Evolutionary conservation across 1,284 basidiomycete genomes (phyloP).

Genomic region (Lentinula novae-zelandiae): DNA sequence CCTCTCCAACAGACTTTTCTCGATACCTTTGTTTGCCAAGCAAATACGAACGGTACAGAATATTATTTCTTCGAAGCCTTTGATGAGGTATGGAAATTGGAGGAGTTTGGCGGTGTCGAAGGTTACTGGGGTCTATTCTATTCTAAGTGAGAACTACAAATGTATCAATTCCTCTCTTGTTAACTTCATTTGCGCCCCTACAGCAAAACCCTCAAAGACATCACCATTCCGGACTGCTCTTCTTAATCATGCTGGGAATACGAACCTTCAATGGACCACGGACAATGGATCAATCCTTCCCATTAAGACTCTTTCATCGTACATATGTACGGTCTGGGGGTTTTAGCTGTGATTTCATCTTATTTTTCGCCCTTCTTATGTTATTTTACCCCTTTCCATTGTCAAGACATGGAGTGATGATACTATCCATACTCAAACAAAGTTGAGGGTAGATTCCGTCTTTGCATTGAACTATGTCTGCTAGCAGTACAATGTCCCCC

Average conservation of each 20-base stretch:
- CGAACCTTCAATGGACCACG: neutral
- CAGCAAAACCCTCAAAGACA: conserved; percentile 18
- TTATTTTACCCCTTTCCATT: too few relatives aligned
- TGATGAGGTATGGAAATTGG: conserved; percentile 65
- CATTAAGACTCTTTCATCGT: neutral
- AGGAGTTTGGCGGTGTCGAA: conserved; percentile 63
- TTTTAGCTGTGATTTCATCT: too few relatives aligned
- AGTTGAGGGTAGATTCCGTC: too few relatives aligned
- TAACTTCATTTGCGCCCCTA: neutral
- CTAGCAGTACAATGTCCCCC: too few relatives aligned
- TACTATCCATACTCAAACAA: too few relatives aligned
- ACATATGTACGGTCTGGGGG: neutral
- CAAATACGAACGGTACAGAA: conserved; percentile 64
- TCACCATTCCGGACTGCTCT: conserved; percentile 16
- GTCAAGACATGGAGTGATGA: too few relatives aligned
- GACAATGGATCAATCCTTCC: neutral
- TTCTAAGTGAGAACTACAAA: conserved; percentile 35
- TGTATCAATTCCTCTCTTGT: neutral
- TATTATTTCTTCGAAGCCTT: conserved; percentile 69
- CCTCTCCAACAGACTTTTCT: conserved; percentile 46
- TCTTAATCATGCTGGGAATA: neutral
- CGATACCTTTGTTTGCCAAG: conserved; percentile 68
- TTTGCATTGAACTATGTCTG: too few relatives aligned
- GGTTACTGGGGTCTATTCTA: conserved; percentile 68
- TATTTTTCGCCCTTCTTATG: too few relatives aligned